Conservation (phyloP, 73 alveolate species). For the Uronychia setigera region DNA sequence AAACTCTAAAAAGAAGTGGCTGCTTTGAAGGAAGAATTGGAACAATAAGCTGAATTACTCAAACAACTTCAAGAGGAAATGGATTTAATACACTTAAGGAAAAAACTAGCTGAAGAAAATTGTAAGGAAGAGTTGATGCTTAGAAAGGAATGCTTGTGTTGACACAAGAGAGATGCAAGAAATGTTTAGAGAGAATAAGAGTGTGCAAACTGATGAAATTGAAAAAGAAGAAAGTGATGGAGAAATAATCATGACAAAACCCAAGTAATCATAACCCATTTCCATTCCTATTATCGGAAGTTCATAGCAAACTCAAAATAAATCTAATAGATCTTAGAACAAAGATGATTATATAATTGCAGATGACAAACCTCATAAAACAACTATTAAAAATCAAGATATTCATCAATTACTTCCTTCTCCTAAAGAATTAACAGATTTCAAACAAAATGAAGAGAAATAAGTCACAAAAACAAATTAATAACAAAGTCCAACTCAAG, state of each 20-base stretch:
- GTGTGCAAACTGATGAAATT: neutral
- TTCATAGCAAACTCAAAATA: too few relatives aligned
- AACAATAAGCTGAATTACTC: neutral
- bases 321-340: too few relatives aligned
- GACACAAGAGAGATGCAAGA: neutral
- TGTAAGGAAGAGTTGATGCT: neutral
- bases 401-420: too few relatives aligned
- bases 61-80: neutral
- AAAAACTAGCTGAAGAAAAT: neutral
- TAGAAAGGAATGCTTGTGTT: neutral
- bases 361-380: too few relatives aligned
- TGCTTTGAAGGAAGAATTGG: neutral
- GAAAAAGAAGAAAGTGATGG: neutral
- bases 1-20: neutral
- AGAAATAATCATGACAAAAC: neutral
- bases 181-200: neutral
- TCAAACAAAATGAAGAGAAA: too few relatives aligned
- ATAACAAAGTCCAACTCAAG: too few relatives aligned
- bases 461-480: too few relatives aligned
- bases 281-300: too few relatives aligned
- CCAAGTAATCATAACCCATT: too few relatives aligned
- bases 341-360: too few relatives aligned
- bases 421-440: too few relatives aligned
- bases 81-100: neutral
- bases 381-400: too few relatives aligned